Evolutionary conservation across 140 eudicot genomes (phyloP), one percentile per base, ranked within the genome.

Genomic region (Bidens hawaiensis): DNA sequence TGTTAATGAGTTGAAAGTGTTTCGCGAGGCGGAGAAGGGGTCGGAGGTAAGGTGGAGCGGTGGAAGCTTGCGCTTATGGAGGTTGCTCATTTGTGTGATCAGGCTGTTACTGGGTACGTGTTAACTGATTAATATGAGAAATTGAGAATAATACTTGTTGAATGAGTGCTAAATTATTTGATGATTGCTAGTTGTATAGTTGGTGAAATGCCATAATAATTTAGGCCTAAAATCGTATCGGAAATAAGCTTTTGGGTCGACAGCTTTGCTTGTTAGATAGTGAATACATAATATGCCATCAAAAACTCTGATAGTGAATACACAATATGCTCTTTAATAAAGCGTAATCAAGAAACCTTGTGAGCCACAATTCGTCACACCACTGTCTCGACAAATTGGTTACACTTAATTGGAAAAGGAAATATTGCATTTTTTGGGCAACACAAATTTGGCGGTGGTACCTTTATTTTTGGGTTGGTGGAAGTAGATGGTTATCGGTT

Each of bases 51-150:
- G 26, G 60, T 68, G 53, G 61, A 68, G 17, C 15, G 64, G 26
- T 60, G 79, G 79, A 75, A 50, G 60, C 61, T 49, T 8, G 75
- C 79, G 8, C 66, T 75, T 67, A 41, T 38, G 6, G 70, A 75
- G 13, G 53, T 69, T 42, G 79, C 70, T 23, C 31, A 61, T 42
- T 41, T 75, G 71, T 30, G 23, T 22, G 54, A 40, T 34, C 18
- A 22, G 34, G 67, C 52, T 65, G 46, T 48, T 56, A 22, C 78
- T 1, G 73, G 78, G 78, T 73, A 64, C 2, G 77, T 28, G 7
- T 43, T 54, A 23, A 33, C 1, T 49, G 41, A 13, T 46, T 22
- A 0, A 3, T 23, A n/a, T 30, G 59, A 34, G 27, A 28, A 28
- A 46, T 66, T 51, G 28, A 36, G 51, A 9, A 23, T 19, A 64